These are phyloP conservation scores for Fragaria iinumae DNA, from an alignment of 306 rosid genomes.

Conservation along the genomic window DNA sequence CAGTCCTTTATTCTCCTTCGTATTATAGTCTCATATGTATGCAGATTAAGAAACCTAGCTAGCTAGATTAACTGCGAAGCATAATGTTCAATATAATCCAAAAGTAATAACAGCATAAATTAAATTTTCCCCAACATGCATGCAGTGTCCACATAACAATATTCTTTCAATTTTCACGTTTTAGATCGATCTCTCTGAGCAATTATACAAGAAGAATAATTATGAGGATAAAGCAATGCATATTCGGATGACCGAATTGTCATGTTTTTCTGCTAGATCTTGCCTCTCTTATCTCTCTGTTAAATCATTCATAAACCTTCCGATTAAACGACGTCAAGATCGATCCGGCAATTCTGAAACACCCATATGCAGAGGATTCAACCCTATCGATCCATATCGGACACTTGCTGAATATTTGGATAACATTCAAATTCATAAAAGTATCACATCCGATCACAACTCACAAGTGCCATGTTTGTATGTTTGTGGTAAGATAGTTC, in stretches of 20 bases:
- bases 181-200: neutral
- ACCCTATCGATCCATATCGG: neutral
- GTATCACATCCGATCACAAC: neutral
- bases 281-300: slow-evolving; percentile 21
- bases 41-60: neutral
- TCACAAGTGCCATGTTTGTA: neutral
- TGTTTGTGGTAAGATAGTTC: too few species aligned
- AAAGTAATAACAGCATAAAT: slow-evolving; percentile 17
- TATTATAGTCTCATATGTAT: neutral
- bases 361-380: neutral
- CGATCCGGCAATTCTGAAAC: neutral
- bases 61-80: neutral
- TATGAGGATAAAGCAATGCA: slow-evolving; percentile 33
- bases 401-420: neutral
- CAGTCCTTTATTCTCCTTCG: neutral
- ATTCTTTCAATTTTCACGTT: neutral
- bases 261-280: slow-evolving; percentile 43
- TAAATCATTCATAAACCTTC: slow-evolving; percentile 6
- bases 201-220: slow-evolving; percentile 5
- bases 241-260: slow-evolving; percentile 44
- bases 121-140: slow-evolving; percentile 12
- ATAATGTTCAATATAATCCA: slow-evolving; percentile 14
- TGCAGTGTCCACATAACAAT: slow-evolving; percentile 26
- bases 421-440: neutral
- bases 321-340: slow-evolving; percentile 24